These are phyloP conservation scores for Piromyces sp. DNA, from an alignment of 192 early-diverging fungal species.

Conservation along the genomic window DNA sequence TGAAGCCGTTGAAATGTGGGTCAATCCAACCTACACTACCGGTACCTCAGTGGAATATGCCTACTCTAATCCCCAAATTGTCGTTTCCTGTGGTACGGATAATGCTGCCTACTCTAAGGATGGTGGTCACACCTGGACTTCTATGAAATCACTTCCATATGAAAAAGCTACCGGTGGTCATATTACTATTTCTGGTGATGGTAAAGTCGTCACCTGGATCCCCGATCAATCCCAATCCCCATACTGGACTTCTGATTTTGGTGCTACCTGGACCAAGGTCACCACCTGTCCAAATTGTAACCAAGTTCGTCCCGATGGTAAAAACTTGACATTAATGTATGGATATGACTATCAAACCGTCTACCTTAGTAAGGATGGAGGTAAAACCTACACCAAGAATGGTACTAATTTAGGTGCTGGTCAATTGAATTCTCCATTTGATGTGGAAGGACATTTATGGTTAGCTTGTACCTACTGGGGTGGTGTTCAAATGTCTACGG, in stretches of 20 bases:
- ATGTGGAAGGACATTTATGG: background rate
- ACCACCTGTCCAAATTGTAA: background rate
- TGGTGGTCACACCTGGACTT: background rate
- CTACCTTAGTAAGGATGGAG: background rate
- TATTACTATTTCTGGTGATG: background rate
- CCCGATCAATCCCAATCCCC: background rate
- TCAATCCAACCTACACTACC: background rate
- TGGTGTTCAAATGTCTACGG: background rate
- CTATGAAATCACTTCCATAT: background rate
- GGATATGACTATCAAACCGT: background rate
- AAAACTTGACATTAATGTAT: background rate
- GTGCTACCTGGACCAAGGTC: background rate
- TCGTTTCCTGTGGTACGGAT: background rate
- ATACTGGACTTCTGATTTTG: background rate
- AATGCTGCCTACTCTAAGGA: background rate
- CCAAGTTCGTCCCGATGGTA: background rate
- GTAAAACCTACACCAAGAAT: background rate
- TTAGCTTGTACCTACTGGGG: background rate
- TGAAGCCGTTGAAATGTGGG: background rate
- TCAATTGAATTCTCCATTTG: background rate
- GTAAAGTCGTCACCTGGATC: background rate
- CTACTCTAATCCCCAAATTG: background rate
- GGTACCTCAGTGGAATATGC: background rate
- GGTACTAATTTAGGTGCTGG: background rate
- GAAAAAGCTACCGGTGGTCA: background rate